A percentile compares a stretch with the other conserved stretches of the same genome.
These are phyloP conservation scores for Lactifluus volemus DNA, from an alignment of 768 basidiomycete genomes.

Conservation along the genomic window DNA sequence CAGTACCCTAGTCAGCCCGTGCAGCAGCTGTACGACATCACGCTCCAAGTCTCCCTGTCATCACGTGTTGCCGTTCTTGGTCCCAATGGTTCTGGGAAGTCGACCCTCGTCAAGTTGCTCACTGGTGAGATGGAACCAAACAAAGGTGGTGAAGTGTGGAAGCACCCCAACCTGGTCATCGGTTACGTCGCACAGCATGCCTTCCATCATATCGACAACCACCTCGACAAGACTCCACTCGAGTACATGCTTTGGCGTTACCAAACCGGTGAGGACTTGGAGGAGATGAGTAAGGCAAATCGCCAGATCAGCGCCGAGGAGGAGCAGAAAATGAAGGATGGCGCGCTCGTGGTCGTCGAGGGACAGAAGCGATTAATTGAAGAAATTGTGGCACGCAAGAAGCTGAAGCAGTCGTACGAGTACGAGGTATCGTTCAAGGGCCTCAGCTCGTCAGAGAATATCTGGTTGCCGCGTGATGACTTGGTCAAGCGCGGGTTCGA, in stretches of 20 bases:
- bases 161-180: slow-evolving; percentile 98
- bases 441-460: slow-evolving; percentile 93
- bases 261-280: slow-evolving; percentile 98
- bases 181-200: slow-evolving; percentile 99
- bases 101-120: slow-evolving; percentile 92
- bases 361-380: slow-evolving; percentile 94
- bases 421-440: slow-evolving; percentile 96
- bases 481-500: slow-evolving; percentile 97
- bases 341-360: slow-evolving; percentile 74
- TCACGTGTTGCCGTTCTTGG: slow-evolving; percentile 98
- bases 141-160: slow-evolving; percentile 96
- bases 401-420: slow-evolving; percentile 99
- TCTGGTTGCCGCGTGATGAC: slow-evolving; percentile 95
- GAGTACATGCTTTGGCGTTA: slow-evolving; percentile 99
- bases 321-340: slow-evolving; percentile 94
- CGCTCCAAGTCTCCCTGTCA: slow-evolving; percentile 93
- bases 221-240: slow-evolving; percentile 96
- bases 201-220: slow-evolving; percentile 98
- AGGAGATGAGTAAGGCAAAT: slow-evolving; percentile 90
- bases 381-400: slow-evolving; percentile 86
- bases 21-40: slow-evolving; percentile 91
- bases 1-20: slow-evolving; percentile 83
- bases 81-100: slow-evolving; percentile 98
- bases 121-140: slow-evolving; percentile 96
- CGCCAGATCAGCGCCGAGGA: slow-evolving; percentile 86